Percentiles rank a stretch among this genome's conserved stretches.
phyloP scores from a whole-genome alignment of 2,329 filamentous ascomycete genomes.

The Incumbomyces lentus region DNA sequence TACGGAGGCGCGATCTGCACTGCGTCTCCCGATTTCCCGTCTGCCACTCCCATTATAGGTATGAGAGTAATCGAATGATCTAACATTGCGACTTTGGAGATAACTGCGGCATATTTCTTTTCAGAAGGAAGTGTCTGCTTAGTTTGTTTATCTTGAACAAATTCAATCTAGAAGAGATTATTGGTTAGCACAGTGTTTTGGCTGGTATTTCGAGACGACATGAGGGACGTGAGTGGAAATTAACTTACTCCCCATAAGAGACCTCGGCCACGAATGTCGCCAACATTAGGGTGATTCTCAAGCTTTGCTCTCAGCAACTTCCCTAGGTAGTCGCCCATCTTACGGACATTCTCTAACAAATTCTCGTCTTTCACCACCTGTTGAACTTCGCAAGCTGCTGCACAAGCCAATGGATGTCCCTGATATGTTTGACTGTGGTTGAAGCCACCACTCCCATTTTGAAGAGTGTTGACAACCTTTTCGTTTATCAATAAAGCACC shows the following conservation, averaged over 20 bases:
- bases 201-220: too few species aligned
- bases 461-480: constrained; percentile 38
- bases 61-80: neutral
- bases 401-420: constrained; percentile 45
- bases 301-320: constrained; percentile 35
- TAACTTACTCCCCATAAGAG: constrained; percentile 41
- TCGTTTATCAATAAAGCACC: constrained; percentile 44
- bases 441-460: constrained; percentile 41
- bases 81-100: neutral
- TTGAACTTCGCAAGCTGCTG: constrained; percentile 41
- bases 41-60: neutral
- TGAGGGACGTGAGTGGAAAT: neutral
- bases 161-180: too few species aligned
- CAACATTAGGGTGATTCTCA: constrained; percentile 39
- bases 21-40: neutral
- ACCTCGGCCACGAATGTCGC: constrained; percentile 48
- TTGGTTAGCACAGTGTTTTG: too few species aligned
- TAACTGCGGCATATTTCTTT: neutral
- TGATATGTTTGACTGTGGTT: constrained; percentile 50
- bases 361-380: constrained; percentile 40
- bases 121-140: neutral
- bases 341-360: constrained; percentile 32
- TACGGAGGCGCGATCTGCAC: neutral
- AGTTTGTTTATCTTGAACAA: too few species aligned
- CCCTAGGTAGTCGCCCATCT: constrained; percentile 26